Base-by-base conservation (phyloP, 805 yeast species). In the Candida nonsorbophila region DNA sequence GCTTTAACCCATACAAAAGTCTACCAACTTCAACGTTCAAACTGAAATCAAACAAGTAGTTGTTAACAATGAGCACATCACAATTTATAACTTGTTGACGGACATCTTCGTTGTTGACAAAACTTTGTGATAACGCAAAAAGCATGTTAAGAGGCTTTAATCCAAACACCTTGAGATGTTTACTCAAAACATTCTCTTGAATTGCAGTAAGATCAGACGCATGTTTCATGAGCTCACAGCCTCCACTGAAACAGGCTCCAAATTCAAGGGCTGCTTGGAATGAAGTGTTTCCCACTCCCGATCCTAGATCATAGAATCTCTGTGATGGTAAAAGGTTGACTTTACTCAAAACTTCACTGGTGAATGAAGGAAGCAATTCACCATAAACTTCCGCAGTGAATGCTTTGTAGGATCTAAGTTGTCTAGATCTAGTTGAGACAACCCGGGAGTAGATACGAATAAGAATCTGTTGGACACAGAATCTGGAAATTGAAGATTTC, bases 231-330 rank as follows among this genome's bases (percentile, higher is more conserved):
- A 88, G 72, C 50, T 88, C 97, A 54, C 90, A 84, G 1, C 97
- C 97, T 46, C 84, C 85, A 52, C 94, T 79, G 10, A 49, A 41
- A 30, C 67, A 67, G 36, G 87, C 82, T 2, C 95, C 95, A 49
- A 74, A 77, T 45, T 87, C 95, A 20, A 88, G 53, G 0, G 95
- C 86, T 0, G 95, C 94, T 51, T 87, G 96, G 23, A 87, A 69
- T 0, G 83, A 80, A 34, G 95, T 85, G 49, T 88, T 88, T 0
- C 96, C 97, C 10, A 88, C 96, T 10, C 97, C 97, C 0, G 95
- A 85, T 0, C 97, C 97, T 14, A 88, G 62, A 55, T 88, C 97
- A 38, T 88, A 76, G 45, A 86, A 87, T n/a, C 64, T 71, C 24
- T 74, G 70, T 1, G 53, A 55, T 1, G 74, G 64, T 20, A 60